These are phyloP conservation scores for Lippia alba DNA, from an alignment of 305 asterid genomes.

Conservation along the genomic window DNA sequence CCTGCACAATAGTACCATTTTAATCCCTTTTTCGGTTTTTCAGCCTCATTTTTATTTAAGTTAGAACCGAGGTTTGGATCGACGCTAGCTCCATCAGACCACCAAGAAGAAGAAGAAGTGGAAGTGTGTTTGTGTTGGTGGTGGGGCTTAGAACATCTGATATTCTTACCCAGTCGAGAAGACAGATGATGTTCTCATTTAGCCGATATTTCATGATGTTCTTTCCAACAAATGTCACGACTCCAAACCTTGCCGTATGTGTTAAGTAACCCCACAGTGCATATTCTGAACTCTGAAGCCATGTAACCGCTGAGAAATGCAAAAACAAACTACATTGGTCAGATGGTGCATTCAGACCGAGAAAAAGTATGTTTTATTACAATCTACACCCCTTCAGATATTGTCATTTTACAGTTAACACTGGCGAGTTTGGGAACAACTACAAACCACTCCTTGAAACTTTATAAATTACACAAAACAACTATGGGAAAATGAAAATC, in stretches of 20 bases:
- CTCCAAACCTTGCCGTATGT: slow-evolving; percentile 59
- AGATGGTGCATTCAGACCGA: too few species aligned
- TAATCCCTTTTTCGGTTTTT: slow-evolving; percentile 49
- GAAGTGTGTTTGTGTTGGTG: too few species aligned
- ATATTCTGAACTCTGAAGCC: slow-evolving; percentile 72
- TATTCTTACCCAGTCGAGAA: slow-evolving; percentile 60
- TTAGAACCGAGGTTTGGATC: slow-evolving; percentile 50
- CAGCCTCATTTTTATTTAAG: slow-evolving; percentile 40
- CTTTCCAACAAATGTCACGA: slow-evolving; percentile 58
- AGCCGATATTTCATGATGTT: slow-evolving; percentile 55
- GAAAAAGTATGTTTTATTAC: too few species aligned
- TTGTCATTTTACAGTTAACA: too few species aligned
- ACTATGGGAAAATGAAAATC: too few species aligned
- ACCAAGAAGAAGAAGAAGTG: not conserved
- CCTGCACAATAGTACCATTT: slow-evolving; percentile 55
- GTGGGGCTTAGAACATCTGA: not conserved
- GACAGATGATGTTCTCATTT: slow-evolving; percentile 50
- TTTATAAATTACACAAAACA: too few species aligned
- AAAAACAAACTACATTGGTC: not conserved
- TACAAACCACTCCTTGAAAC: too few species aligned
- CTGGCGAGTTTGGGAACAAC: too few species aligned
- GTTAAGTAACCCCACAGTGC: slow-evolving; percentile 69
- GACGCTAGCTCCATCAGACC: slow-evolving; percentile 52
- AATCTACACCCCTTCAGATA: too few species aligned
- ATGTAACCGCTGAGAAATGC: slow-evolving; percentile 49